phyloP scores from a whole-genome alignment of 495 filamentous ascomycete species.

The Trichoderma orchidacearum region DNA sequence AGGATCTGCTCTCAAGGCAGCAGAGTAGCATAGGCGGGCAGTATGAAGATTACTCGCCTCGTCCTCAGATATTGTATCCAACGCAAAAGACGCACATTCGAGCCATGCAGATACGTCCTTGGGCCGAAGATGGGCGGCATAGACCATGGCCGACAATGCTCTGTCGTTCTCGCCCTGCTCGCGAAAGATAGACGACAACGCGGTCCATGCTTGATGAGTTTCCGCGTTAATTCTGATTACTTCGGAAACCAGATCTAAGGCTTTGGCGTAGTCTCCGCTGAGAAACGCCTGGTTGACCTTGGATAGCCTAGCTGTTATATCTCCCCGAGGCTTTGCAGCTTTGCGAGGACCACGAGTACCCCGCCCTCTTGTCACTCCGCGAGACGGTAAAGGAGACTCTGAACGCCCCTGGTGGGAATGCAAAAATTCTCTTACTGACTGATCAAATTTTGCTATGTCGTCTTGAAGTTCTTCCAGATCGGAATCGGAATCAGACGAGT shows the following conservation, averaged over 20 bases:
- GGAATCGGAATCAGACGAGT: conserved; percentile 24
- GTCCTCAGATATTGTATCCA: conserved; percentile 38
- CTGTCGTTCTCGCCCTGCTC: conserved; percentile 54
- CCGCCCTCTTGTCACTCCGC: conserved; percentile 6
- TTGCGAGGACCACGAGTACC: conserved; percentile 49
- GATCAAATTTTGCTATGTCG: conserved; percentile 20
- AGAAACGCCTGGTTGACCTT: conserved; percentile 59
- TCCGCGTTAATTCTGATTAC: conserved; percentile 76
- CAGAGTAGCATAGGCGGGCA: conserved; percentile 54
- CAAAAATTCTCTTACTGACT: conserved; percentile 1
- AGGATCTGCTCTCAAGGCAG: conserved; percentile 48
- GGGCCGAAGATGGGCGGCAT: conserved; percentile 58
- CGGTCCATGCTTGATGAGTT: conserved; percentile 62
- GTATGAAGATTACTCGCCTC: conserved; percentile 35
- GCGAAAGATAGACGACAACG: conserved; percentile 59
- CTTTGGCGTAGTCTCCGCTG: conserved; percentile 47
- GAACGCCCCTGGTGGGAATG: conserved; percentile 6
- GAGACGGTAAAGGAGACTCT: neutral
- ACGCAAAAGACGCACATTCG: conserved; percentile 48
- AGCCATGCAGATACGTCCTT: conserved; percentile 56
- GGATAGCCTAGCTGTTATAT: conserved; percentile 61
- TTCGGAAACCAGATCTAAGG: conserved; percentile 45
- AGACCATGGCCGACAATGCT: conserved; percentile 51
- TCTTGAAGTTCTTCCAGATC: conserved; percentile 20
- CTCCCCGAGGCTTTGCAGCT: conserved; percentile 54